phyloP scores from a whole-genome alignment of 768 basidiomycete genomes.

The Mycena leptocephala region DNA sequence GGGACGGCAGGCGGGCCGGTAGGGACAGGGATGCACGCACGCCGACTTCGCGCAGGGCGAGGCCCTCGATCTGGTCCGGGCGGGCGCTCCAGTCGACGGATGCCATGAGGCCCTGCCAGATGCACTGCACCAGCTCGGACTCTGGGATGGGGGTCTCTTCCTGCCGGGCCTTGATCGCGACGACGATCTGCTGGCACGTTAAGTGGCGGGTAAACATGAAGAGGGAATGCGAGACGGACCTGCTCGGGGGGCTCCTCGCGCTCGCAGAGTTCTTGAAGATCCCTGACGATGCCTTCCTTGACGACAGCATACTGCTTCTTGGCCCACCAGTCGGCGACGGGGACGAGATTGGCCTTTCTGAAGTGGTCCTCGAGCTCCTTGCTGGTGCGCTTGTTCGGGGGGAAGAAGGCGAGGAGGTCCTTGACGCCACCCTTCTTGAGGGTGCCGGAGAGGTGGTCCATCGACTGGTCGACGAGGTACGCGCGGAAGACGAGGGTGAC shows the following conservation, averaged over 20 bases:
- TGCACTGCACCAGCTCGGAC: slow-evolving; percentile 86
- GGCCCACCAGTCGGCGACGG: slow-evolving; percentile 94
- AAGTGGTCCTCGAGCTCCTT: slow-evolving; percentile 90
- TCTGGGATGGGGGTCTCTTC: slow-evolving; percentile 90
- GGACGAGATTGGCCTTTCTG: slow-evolving; percentile 81
- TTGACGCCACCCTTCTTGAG: slow-evolving; percentile 90
- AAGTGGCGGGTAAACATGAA: background rate
- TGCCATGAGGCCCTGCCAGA: slow-evolving; percentile 94
- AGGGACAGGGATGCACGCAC: slow-evolving; percentile 62
- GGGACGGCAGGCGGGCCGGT: background rate
- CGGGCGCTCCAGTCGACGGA: slow-evolving; percentile 92
- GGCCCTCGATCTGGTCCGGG: slow-evolving; percentile 92
- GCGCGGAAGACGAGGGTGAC: slow-evolving; percentile 87
- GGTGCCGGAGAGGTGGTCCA: slow-evolving; percentile 90
- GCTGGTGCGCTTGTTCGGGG: slow-evolving; percentile 83
- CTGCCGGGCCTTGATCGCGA: slow-evolving; percentile 79
- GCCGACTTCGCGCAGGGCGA: slow-evolving; percentile 90
- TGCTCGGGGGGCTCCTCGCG: slow-evolving; percentile 79
- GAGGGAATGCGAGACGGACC: slow-evolving; percentile 57
- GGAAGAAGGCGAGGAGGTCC: slow-evolving; percentile 92
- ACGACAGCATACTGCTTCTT: slow-evolving; percentile 90
- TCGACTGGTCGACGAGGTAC: slow-evolving; percentile 86
- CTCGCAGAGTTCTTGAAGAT: slow-evolving; percentile 80
- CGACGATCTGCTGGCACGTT: slow-evolving; percentile 72
- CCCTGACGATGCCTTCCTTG: slow-evolving; percentile 82